Evolutionary conservation across 2,329 filamentous ascomycete species (phyloP).

Genomic region (Alternaria sp.): DNA sequence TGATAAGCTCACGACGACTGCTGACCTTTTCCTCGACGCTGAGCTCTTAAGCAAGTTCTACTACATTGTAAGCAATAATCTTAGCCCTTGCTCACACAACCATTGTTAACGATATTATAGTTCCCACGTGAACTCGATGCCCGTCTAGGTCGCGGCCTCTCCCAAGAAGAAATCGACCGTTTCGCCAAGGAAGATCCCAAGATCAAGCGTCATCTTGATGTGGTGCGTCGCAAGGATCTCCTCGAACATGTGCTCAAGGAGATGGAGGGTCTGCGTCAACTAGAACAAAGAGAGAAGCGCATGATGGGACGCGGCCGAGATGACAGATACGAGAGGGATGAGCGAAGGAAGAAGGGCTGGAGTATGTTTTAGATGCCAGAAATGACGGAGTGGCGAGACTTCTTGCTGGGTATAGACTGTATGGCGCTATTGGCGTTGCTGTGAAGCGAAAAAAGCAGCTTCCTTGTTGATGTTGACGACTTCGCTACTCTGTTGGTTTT

Average conservation of each 20-base stretch:
- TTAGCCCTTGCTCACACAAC: not conserved
- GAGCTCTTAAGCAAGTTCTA: conserved; percentile 97
- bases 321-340: conserved; percentile 34
- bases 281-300: conserved; percentile 78
- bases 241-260: conserved; percentile 93
- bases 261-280: conserved; percentile 87
- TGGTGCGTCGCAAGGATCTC: conserved; percentile 90
- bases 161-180: conserved; percentile 80
- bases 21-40: conserved; percentile 96
- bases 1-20: conserved; percentile 91
- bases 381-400: not conserved
- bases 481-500: not conserved
- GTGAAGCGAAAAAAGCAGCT: not conserved
- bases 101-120: conserved; percentile 29
- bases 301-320: conserved; percentile 37
- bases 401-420: conserved; percentile 17
- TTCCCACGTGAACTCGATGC: conserved; percentile 93
- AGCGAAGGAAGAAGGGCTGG: conserved; percentile 43
- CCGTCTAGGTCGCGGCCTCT: conserved; percentile 82
- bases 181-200: conserved; percentile 95
- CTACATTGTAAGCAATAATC: conserved; percentile 68
- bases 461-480: conserved; percentile 6
- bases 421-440: conserved; percentile 13
- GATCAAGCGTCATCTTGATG: conserved; percentile 86
- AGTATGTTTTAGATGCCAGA: conserved; percentile 36